Base-by-base conservation (phyloP, 345 rosid species). In the Rhodomyrtus tomentosa region DNA sequence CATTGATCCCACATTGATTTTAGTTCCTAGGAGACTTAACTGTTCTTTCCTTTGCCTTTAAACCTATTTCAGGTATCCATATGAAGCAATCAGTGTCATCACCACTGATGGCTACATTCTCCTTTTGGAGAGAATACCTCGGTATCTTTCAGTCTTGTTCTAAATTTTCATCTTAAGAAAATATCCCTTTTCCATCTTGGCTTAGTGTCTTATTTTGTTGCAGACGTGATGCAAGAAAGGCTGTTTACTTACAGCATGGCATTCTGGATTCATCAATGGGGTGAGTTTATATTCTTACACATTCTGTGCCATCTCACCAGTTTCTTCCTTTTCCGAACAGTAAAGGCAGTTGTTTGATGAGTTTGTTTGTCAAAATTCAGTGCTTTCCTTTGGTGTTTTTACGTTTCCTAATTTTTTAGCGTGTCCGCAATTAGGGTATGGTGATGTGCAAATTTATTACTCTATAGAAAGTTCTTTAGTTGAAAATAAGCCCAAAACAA, bases 31-130 rank as follows among this genome's bases (percentile, higher is more conserved):
- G 54, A 22, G 55, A 50, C 55, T 50, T 55, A 32, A 50, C 52
- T 85, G 86, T 68, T 85, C n/a, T 85, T 13, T 51, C 29, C 40
- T 88, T 84, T 85, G 36, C 56, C 49, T 88, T 74, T 15, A 25
- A 45, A 36, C 16, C 73, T 55, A 24, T 85, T 56, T 83, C 88
- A 94, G 99, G 91, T 97, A 97, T 86, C 98, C 98, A 52, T 95
- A 93, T 62, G 99, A 97, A 92, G 99, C 99, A 56, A 95, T 97
- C 83, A 96, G 84, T 83, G 99, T 97, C 84, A 87, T 90, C 82
- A 97, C 99, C 55, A 90, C 93, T 52, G 99, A 97, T 90, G 99
- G 99, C 84, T 97, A 97, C 90, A 94, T 95, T 85, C 94, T 97
- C 83, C 95, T 95, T 81, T 85, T 97, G 92, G 99, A 97, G 92